Conservation (phyloP, 768 basidiomycete genomes). For the Dendrothele bispora region DNA sequence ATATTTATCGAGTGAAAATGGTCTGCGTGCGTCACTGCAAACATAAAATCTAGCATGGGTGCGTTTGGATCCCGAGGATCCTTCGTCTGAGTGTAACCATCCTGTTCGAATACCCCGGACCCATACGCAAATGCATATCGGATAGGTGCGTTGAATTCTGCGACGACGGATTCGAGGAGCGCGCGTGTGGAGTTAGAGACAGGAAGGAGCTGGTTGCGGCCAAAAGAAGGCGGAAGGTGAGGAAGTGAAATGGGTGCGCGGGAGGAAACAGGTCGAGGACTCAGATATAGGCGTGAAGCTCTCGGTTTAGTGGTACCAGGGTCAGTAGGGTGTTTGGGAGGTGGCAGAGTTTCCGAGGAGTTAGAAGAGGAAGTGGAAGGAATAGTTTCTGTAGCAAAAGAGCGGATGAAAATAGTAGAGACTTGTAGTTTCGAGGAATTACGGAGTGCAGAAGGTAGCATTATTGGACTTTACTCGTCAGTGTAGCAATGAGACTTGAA, state of each 20-base stretch:
- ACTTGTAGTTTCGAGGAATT: slow-evolving; percentile 4
- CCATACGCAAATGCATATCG: slow-evolving; percentile 98
- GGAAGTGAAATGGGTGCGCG: slow-evolving; percentile 40
- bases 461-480: too few relatives aligned
- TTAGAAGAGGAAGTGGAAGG: slow-evolving; percentile 32
- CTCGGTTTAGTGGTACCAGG: slow-evolving; percentile 22
- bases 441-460: slow-evolving; percentile 3
- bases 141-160: slow-evolving; percentile 84
- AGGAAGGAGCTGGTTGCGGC: slow-evolving; percentile 77
- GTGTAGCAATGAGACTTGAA: too few relatives aligned
- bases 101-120: slow-evolving; percentile 93
- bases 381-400: slow-evolving; percentile 45
- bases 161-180: slow-evolving; percentile 77
- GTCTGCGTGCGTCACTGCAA: slow-evolving; percentile 89
- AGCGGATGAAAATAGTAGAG: slow-evolving; percentile 27
- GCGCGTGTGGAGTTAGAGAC: slow-evolving; percentile 80
- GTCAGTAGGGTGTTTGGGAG: slow-evolving; percentile 21
- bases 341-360: slow-evolving; percentile 29
- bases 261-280: slow-evolving; percentile 44
- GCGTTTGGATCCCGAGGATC: slow-evolving; percentile 27
- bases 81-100: slow-evolving; percentile 56
- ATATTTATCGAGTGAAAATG: slow-evolving; percentile 98
- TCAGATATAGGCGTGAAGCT: slow-evolving; percentile 41
- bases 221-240: slow-evolving; percentile 68
- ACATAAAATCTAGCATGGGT: slow-evolving; percentile 96